Percentiles rank a stretch among this genome's conserved stretches.
phyloP scores from a whole-genome alignment of 371 early-diverging fungal species.

The Amoeboaphelidium protococcarum region DNA sequence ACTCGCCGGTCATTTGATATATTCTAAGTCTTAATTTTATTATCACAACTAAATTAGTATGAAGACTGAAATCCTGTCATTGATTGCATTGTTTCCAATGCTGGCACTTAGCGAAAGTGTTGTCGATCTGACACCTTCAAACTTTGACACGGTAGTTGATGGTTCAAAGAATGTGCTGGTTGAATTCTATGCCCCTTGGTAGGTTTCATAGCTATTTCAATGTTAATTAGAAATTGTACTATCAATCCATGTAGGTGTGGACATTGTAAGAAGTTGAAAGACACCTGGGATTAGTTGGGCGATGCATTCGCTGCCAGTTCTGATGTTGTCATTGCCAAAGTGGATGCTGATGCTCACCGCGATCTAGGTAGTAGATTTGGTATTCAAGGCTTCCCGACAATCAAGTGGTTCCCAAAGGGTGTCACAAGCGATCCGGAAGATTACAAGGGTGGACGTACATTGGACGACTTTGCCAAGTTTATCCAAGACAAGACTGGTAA shows the following conservation, averaged over 20 bases:
- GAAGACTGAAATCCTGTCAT: no score
- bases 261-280: conserved; percentile 14
- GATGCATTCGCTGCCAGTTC: conserved; percentile 38
- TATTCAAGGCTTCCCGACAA: conserved; percentile 45
- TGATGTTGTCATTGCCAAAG: conserved; percentile 56
- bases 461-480: conserved; percentile 40
- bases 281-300: conserved; percentile 46
- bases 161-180: conserved; percentile 17
- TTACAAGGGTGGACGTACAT: conserved; percentile 52
- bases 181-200: conserved; percentile 24
- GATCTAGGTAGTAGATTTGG: conserved; percentile 39
- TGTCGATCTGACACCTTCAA: conserved; percentile 11
- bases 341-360: conserved; percentile 62
- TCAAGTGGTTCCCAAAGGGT: conserved; percentile 79
- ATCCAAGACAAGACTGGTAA: conserved; percentile 50
- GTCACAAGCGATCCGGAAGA: conserved; percentile 31
- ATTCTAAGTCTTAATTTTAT: no score
- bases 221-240: no score
- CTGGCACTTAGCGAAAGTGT: conserved; percentile 3
- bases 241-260: conserved; percentile 11
- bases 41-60: no score
- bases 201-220: conserved; percentile 1
- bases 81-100: no score
- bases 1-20: no score
- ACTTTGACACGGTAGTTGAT: conserved; percentile 14